Base-by-base conservation (phyloP, 176 grass and related monocot species). In the Aegilops umbellulata region DNA sequence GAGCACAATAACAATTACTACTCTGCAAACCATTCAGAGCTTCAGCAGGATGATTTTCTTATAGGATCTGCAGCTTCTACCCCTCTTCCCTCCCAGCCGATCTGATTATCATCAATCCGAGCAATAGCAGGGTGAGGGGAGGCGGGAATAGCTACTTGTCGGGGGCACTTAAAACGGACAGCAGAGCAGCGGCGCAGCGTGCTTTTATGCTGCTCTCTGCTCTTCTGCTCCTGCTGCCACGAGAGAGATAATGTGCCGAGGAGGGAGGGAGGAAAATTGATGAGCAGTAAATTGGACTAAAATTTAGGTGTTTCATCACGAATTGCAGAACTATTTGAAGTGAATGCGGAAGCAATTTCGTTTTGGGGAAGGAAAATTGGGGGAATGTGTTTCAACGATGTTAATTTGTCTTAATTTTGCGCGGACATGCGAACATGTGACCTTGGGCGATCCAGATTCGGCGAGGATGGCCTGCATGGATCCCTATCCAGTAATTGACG, bases 141-240 rank as follows among this genome's bases (percentile, higher is more conserved):
- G 26, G 53, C 47, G 39, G 65, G 24, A 80, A 35, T 23, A 86
- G 79, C 64, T 67, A 8, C 27, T 65, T 71, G 83, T n/a, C 55
- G 64, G 73, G 73, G 73, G 73, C 73, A 77, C 88, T 89, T 85
- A 80, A 11, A 80, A 75, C 76, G 68, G 38, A 69, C 39, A 26
- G 71, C 83, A 46, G 63, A 22, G 78, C 84, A 61, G 78, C 3
- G 35, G 63, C 5, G 78, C 84, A 60, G 78, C 10, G 35, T 29
- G 78, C 79, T 81, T 72, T 90, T 79, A 83, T 32, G 73, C 65
- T 63, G 69, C 38, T 53, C 34, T 46, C 53, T 77, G 71, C 83
- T 78, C 60, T 78, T 19, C 49, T 53, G 16, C 16, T 42, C 10
- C 39, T 19, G 16, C 51, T 55, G 53, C 19, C 53, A 58, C 53